Percentiles rank a stretch among this genome's conserved stretches.
Conservation (phyloP, 1,284 basidiomycete species). For the Malassezia cuniculi region DNA sequence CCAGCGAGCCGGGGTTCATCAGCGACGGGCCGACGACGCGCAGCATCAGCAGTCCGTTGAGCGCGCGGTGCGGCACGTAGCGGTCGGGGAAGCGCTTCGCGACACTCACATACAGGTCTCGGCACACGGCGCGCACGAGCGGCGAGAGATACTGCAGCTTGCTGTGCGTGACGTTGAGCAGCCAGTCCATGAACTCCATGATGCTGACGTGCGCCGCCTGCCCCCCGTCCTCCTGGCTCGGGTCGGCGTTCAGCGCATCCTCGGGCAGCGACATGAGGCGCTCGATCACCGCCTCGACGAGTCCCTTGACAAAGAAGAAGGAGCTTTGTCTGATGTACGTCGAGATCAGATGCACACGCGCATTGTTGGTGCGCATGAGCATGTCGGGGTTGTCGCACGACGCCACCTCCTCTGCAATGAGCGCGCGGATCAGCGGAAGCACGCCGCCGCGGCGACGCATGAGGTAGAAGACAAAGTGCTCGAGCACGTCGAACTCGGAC, state of each 20-base stretch:
- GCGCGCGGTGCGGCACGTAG: not conserved
- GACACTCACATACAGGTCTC: not conserved
- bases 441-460: no score
- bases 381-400: not conserved
- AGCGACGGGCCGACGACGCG: slow-evolving; percentile 7
- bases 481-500: no score
- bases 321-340: not conserved
- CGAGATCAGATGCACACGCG: not conserved
- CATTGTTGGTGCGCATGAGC: slow-evolving; percentile 5
- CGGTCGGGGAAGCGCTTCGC: slow-evolving; percentile 1
- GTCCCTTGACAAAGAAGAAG: not conserved
- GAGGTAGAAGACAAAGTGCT: no score
- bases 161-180: no score
- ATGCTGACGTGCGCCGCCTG: not conserved
- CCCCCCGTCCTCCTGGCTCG: not conserved
- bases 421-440: not conserved
- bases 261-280: not conserved
- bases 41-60: slow-evolving; percentile 2
- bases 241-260: not conserved
- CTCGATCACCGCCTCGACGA: not conserved
- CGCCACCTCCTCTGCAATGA: slow-evolving; percentile 1
- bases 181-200: not conserved
- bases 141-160: no score
- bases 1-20: not conserved
- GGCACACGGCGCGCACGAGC: slow-evolving; percentile 2